Evolutionary conservation across 2,329 filamentous ascomycete genomes (phyloP).

Genomic region (Nakataea oryzae): DNA sequence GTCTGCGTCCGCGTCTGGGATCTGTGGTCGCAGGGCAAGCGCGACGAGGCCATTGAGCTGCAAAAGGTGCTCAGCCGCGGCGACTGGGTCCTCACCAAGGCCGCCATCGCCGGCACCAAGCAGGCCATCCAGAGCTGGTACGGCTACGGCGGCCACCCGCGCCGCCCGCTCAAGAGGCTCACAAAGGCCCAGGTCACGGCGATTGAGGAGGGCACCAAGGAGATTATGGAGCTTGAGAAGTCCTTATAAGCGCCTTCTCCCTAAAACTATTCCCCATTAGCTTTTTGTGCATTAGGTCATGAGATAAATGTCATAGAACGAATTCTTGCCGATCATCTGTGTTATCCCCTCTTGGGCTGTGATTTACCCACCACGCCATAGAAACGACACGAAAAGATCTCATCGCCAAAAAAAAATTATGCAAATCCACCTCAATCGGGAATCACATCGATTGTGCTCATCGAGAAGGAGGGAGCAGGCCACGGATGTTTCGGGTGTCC

Average conservation of each 20-base stretch:
- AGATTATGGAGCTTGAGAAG: slow-evolving; percentile 58
- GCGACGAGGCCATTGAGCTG: slow-evolving; percentile 62
- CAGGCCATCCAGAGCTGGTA: slow-evolving; percentile 69
- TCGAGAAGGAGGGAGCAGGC: too few relatives aligned
- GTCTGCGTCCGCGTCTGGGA: slow-evolving; percentile 71
- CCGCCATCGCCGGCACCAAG: slow-evolving; percentile 80
- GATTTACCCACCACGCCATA: too few relatives aligned
- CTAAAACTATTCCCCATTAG: not conserved
- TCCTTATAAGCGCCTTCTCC: slow-evolving; percentile 24
- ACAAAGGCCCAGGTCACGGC: slow-evolving; percentile 41
- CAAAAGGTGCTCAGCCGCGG: slow-evolving; percentile 70
- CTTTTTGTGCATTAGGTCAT: not conserved
- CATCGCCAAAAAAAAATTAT: too few relatives aligned
- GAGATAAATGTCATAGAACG: not conserved
- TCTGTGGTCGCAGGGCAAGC: slow-evolving; percentile 62
- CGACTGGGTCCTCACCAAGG: slow-evolving; percentile 76
- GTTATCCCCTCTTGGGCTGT: too few relatives aligned
- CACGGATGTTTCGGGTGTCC: too few relatives aligned
- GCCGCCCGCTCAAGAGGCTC: slow-evolving; percentile 60
- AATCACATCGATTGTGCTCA: too few relatives aligned
- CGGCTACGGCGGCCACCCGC: slow-evolving; percentile 70
- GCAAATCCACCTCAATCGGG: too few relatives aligned
- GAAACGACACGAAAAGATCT: too few relatives aligned
- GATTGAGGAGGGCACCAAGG: slow-evolving; percentile 45
- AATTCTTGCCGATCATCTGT: too few relatives aligned